Evolutionary conservation across 164 flowering plant species (phyloP), one percentile per base, ranked within the genome.

Genomic region (Dillenia suffruticosa): DNA sequence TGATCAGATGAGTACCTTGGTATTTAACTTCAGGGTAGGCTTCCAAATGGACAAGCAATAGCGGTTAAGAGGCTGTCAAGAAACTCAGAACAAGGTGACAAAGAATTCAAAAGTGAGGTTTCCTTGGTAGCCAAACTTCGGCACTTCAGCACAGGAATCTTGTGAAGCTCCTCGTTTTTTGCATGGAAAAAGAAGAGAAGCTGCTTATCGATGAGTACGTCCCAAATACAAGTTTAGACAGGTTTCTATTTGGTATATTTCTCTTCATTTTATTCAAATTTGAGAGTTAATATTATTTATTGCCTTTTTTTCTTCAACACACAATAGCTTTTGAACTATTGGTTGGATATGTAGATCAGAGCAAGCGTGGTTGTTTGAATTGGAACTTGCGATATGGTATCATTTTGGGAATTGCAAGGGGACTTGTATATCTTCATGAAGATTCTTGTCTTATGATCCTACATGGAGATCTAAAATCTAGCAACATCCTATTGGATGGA

Each of bases 121-220:
- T 44, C 16, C 22, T 53, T 79, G 26, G 48, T 79, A 13, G 81
- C 75, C 10, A 79, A 77, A 49, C 82, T 79, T 61, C 79, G 74
- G 53, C 85, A 49, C 82, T 79, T 61, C 79, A 76, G 53, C 85
- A 81, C 58, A 68, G 63, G 48, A 78, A 81, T 47, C 70, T 81
- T 16, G 82, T 74, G 4, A 73, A 70, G 61, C 67, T 81, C 19
- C 50, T 81, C 47, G 81, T 80, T 1, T 79, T 61, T 47, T 74
- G 83, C 72, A 8, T 69, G 4, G 72, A 77, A 52, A 65, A 62
- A 45, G 56, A 79, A 44, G 81, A 76, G 46, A 78, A 69, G 70
- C 61, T 78, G 12, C 78, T 79, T 3, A 51, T 78, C 12, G 79
- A 81, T 58, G 85, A 78, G 46, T 82, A 61, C 56, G 43, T 79